A percentile compares a stretch with the other conserved stretches of the same genome.
Evolutionary conservation across 192 early-diverging fungal genomes (phyloP).

Genomic region (Lunasporangiospora selenospora): DNA sequence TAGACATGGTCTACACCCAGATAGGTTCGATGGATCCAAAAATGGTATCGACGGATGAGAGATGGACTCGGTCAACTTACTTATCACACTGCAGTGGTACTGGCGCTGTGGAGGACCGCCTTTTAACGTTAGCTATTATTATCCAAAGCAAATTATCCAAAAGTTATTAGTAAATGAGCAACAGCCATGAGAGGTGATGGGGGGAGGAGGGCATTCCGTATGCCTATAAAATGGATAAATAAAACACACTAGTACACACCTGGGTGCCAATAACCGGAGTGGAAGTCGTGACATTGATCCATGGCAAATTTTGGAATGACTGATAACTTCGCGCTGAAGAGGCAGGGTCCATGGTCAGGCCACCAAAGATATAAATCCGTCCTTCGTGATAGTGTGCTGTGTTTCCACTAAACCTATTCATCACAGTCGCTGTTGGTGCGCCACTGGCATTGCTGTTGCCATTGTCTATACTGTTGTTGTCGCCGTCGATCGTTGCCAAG

Average conservation of each 20-base stretch:
- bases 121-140: slow-evolving; percentile 24
- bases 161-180: too few relatives aligned
- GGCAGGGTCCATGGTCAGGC: slow-evolving; percentile 6
- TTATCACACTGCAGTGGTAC: slow-evolving; percentile 40
- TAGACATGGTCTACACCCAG: too few relatives aligned
- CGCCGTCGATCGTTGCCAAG: too few relatives aligned
- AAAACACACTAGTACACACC: too few relatives aligned
- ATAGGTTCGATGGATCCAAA: too few relatives aligned
- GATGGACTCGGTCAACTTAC: too few relatives aligned
- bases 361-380: slow-evolving; percentile 39
- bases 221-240: too few relatives aligned
- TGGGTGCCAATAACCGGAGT: slow-evolving; percentile 15
- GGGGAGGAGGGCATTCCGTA: too few relatives aligned
- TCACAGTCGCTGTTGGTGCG: neutral
- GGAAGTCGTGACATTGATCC: slow-evolving; percentile 22
- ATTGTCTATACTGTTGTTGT: too few relatives aligned
- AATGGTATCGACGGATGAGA: too few relatives aligned
- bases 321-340: slow-evolving; percentile 17
- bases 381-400: slow-evolving; percentile 14
- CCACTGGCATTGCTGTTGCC: neutral
- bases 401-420: slow-evolving; percentile 20
- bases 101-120: slow-evolving; percentile 15
- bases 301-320: slow-evolving; percentile 17
- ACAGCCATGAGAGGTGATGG: too few relatives aligned
- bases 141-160: too few relatives aligned